phyloP scores from a whole-genome alignment of 2,329 filamentous ascomycete genomes.

The Fusarium sp. region DNA sequence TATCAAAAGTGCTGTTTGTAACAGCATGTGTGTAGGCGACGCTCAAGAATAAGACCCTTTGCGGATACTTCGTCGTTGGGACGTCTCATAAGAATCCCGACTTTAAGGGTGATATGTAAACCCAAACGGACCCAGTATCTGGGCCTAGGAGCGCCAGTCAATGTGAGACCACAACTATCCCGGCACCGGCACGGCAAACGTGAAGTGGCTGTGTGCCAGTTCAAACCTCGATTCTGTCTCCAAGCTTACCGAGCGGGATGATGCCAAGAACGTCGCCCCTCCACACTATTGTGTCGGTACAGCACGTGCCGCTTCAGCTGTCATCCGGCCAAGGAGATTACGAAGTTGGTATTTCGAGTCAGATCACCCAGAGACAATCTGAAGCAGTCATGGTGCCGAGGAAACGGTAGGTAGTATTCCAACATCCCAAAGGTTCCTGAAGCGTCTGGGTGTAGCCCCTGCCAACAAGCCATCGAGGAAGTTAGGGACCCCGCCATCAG shows the following conservation, averaged over 20 bases:
- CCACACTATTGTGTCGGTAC: slow-evolving; percentile 1
- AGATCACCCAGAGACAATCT: not conserved
- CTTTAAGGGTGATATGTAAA: not conserved
- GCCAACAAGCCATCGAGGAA: not conserved
- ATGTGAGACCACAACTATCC: not conserved
- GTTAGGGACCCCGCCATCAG: slow-evolving; percentile 26
- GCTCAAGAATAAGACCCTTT: not conserved
- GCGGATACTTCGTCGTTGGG: not conserved
- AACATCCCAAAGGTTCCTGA: slow-evolving; percentile 1
- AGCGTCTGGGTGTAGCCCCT: not conserved
- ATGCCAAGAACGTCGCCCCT: slow-evolving; percentile 16
- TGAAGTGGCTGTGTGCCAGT: slow-evolving; percentile 13
- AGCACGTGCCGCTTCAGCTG: not conserved
- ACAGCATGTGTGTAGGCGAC: not conserved
- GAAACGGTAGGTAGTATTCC: not conserved
- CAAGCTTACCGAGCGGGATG: slow-evolving; percentile 5
- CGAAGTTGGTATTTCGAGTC: not conserved
- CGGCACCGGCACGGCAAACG: not conserved
- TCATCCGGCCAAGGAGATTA: not conserved
- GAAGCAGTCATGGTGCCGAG: not conserved
- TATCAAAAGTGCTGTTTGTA: slow-evolving; percentile 14
- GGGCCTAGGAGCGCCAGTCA: not conserved
- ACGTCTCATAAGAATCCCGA: not conserved
- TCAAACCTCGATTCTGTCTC: slow-evolving; percentile 12
- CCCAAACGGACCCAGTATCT: not conserved